Conservation (phyloP, 2,329 filamentous ascomycete genomes). For the Scedosporium minutisporum region DNA sequence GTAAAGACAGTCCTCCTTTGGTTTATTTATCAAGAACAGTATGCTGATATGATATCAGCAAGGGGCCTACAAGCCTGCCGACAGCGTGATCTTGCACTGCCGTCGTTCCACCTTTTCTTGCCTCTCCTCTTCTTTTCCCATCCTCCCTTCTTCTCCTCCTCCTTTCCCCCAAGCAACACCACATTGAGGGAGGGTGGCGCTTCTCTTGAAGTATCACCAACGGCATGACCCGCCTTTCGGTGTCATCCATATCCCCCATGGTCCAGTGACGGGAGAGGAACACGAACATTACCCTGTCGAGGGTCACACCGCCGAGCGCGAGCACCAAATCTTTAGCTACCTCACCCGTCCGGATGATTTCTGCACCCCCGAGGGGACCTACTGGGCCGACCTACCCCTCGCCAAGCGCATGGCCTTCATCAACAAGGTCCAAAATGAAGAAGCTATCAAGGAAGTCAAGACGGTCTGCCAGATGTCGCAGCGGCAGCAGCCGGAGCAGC, state of each 20-base stretch:
- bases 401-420: constrained; percentile 66
- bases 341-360: constrained; percentile 82
- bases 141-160: not conserved
- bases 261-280: constrained; percentile 38
- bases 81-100: not conserved
- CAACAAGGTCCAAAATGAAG: constrained; percentile 58
- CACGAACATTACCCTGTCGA: constrained; percentile 34
- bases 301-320: constrained; percentile 34
- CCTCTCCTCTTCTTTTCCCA: not conserved
- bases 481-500: no score
- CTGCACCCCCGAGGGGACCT: constrained; percentile 71
- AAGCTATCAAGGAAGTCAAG: constrained; percentile 57
- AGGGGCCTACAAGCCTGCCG: no score
- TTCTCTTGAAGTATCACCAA: constrained; percentile 24
- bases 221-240: constrained; percentile 35
- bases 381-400: constrained; percentile 84
- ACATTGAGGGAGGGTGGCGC: constrained; percentile 18
- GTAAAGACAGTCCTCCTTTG: no score
- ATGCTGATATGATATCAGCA: no score
- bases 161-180: not conserved
- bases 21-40: no score
- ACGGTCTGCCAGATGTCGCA: constrained; percentile 67
- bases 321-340: constrained; percentile 60
- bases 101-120: not conserved
- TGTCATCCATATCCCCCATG: constrained; percentile 47